A percentile compares a stretch with the other conserved stretches of the same genome.
These are phyloP conservation scores for Chrysoporthe puriensis DNA, from an alignment of 2,329 filamentous ascomycete genomes.

Conservation along the genomic window DNA sequence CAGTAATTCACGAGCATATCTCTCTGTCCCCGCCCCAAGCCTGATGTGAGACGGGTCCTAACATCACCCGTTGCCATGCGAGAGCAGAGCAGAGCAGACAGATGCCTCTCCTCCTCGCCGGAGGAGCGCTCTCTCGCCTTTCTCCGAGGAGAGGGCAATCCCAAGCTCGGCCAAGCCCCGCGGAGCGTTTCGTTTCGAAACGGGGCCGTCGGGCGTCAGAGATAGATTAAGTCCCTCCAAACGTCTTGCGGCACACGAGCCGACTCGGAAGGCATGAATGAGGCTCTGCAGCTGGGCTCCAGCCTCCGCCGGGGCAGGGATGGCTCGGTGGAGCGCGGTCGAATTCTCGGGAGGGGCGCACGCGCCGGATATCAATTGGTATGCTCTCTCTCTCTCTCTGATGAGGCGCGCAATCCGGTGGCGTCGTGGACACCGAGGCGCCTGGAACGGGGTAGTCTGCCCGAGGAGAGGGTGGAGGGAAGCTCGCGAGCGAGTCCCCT, in stretches of 20 bases:
- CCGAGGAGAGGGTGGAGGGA: not conserved
- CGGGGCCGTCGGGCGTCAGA: not conserved
- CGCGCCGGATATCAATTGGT: not conserved
- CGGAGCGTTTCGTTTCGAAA: conserved; percentile 1
- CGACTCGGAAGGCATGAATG: not conserved
- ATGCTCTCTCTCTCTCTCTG: not conserved
- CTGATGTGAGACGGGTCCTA: conserved; percentile 2
- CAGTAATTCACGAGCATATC: not conserved
- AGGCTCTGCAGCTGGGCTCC: not conserved
- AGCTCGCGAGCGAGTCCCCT: not conserved
- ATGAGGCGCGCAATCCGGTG: not conserved
- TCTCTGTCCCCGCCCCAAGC: not conserved
- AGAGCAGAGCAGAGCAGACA: no score
- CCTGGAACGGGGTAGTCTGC: not conserved
- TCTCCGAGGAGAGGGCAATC: not conserved
- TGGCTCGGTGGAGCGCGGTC: not conserved
- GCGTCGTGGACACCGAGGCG: conserved; percentile 1
- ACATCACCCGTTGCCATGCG: not conserved
- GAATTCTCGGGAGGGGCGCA: not conserved
- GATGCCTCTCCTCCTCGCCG: not conserved
- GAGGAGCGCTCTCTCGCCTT: no score
- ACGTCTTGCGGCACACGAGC: not conserved
- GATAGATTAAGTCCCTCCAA: not conserved
- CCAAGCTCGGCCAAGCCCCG: not conserved
- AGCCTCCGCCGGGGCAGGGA: not conserved